Evolutionary conservation across 1,139 yeast genomes (phyloP), one percentile per base, ranked within the genome.

Genomic region (Candida sanyaensis): DNA sequence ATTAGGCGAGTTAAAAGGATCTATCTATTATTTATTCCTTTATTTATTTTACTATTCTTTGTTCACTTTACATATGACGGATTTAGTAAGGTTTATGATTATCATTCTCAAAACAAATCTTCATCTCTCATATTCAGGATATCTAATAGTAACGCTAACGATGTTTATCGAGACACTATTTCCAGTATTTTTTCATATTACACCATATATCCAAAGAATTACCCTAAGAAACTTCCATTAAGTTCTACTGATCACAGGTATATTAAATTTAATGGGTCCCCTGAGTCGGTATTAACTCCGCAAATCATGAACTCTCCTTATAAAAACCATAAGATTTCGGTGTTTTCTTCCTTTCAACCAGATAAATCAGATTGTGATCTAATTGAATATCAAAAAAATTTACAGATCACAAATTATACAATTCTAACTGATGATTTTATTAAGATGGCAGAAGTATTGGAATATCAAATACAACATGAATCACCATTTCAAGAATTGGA

Each of bases 391-490:
- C 21, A 26, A 6, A 12, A 32, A 12, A 23, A 37, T 28, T n/a
- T 37, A 6, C 26, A 26, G 27, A 37, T 37, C 23, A 27, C 41
- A 2, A 12, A 27, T 13, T 10, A 37, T 26, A 5, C 9, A 9
- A 24, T 27, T 6, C n/a, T 37, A 27, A 31, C 41, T 58, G 70
- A 24, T 59, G 71, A 4, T 45, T 51, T 12, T 68, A 71, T 71
- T 27, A 41, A 32, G 34, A 27, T 41, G 33, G 27, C 23, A 1
- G 6, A 41, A 27, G 46, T 47, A 5, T 47, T 62, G n/a, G 37
- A 45, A 28, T 5, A 48, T 6, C 66, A 63, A 36, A 41, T 63
- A 33, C 42, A 55, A 8, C 41, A 43, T 21, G 65, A 62, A 34
- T 50, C 45, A 5, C 50, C 60, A 6, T 57, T 63, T 36, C 45